phyloP scores from a whole-genome alignment of 768 basidiomycete genomes.

The Leccinum boreale region DNA sequence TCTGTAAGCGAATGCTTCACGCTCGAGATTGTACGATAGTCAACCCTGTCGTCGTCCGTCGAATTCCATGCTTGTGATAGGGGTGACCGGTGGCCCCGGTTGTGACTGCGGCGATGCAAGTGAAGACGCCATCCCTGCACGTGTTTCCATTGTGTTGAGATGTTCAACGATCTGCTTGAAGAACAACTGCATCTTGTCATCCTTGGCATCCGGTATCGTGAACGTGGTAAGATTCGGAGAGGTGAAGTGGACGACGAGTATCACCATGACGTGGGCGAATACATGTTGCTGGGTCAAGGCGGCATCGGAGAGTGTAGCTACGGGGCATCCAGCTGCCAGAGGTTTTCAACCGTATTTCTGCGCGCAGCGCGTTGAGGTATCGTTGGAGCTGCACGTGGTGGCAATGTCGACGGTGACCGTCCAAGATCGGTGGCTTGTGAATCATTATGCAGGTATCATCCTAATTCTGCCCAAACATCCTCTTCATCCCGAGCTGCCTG shows the following conservation, averaged over 20 bases:
- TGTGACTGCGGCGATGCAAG: too few relatives aligned
- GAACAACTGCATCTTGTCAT: conserved; percentile 77
- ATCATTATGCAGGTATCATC: too few relatives aligned
- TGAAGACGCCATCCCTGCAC: too few relatives aligned
- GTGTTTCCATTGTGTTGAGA: conserved; percentile 67
- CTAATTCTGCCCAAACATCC: too few relatives aligned
- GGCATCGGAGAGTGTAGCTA: too few relatives aligned
- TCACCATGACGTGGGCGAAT: conserved; percentile 23
- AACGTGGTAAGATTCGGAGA: conserved; percentile 41
- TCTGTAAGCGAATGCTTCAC: conserved; percentile 24
- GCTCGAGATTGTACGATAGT: conserved; percentile 1
- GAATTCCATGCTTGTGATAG: too few relatives aligned
- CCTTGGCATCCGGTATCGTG: conserved; percentile 68
- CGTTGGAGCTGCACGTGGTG: conserved; percentile 50
- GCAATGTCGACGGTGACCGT: conserved; percentile 40
- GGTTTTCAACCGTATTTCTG: conserved; percentile 20
- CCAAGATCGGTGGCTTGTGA: too few relatives aligned
- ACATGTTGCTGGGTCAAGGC: conserved; percentile 9
- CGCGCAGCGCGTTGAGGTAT: conserved; percentile 56
- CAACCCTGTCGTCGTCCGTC: too few relatives aligned
- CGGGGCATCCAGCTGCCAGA: conserved; percentile 6
- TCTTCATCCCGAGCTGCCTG: too few relatives aligned
- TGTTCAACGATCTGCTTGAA: conserved; percentile 83
- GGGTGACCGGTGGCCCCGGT: too few relatives aligned
- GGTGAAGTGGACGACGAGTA: conserved; percentile 29